Conservation (phyloP, 805 yeast genomes). For the Metschnikowia cubensis region DNA sequence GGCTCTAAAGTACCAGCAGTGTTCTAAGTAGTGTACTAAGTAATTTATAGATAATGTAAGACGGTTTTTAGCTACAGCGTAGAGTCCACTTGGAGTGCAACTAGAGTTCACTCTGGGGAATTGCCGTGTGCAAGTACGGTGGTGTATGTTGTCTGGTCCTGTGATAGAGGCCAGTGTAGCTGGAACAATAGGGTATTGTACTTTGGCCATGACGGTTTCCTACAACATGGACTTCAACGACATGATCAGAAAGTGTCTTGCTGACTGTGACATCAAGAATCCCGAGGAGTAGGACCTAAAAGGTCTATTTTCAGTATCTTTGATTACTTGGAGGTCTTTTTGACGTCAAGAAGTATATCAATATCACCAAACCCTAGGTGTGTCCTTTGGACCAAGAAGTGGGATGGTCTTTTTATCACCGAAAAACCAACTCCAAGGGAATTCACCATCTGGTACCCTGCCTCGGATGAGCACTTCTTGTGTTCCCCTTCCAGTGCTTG, state of each 20-base stretch:
- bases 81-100: too few species aligned
- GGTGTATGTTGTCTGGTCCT: too few species aligned
- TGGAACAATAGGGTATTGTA: too few species aligned
- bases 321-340: conserved; percentile 57
- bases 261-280: conserved; percentile 52
- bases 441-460: conserved; percentile 63
- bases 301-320: conserved; percentile 56
- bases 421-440: conserved; percentile 72
- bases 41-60: too few species aligned
- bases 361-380: conserved; percentile 84
- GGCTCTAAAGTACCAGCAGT: too few species aligned
- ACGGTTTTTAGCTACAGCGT: too few species aligned
- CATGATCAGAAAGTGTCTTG: conserved; percentile 55
- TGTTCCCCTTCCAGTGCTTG: conserved; percentile 85
- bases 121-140: too few species aligned
- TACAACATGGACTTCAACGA: conserved; percentile 44
- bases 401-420: conserved; percentile 83
- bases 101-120: too few species aligned
- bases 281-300: conserved; percentile 45
- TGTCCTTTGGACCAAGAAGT: conserved; percentile 51
- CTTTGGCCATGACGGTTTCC: conserved; percentile 5
- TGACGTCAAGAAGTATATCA: conserved; percentile 85
- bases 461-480: conserved; percentile 76
- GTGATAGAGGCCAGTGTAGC: too few species aligned
- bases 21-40: too few species aligned